Percentiles rank a stretch among this genome's conserved stretches.
Conservation (phyloP, 202 grass and related monocot species). For the Eragrostis tef region DNA sequence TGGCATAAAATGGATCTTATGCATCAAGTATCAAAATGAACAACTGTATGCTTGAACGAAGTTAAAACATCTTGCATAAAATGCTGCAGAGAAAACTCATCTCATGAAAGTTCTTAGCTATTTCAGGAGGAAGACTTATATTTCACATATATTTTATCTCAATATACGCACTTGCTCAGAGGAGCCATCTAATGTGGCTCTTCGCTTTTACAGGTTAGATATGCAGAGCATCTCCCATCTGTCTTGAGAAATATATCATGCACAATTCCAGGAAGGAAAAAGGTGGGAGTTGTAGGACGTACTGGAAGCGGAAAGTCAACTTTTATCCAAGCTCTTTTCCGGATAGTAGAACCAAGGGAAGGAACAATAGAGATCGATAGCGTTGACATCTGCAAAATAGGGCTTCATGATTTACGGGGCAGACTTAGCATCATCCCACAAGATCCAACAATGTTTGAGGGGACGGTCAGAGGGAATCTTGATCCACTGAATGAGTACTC, state of each 20-base stretch:
- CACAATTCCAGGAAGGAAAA: constrained; percentile 87
- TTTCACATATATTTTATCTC: not conserved
- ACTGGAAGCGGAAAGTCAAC: constrained; percentile 96
- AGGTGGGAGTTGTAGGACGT: constrained; percentile 91
- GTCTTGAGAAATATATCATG: constrained; percentile 90
- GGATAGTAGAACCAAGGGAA: constrained; percentile 81
- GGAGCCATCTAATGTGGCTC: constrained; percentile 31
- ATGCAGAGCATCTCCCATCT: constrained; percentile 95
- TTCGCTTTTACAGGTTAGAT: constrained; percentile 79
- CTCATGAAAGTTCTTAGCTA: not conserved
- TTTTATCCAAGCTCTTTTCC: constrained; percentile 90
- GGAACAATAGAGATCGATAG: constrained; percentile 84
- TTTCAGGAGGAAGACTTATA: not conserved
- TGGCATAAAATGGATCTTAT: constrained; percentile 10
- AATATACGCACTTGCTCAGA: constrained; percentile 4
- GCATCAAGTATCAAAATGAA: constrained; percentile 26
- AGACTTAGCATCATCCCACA: constrained; percentile 96
- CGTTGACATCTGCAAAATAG: constrained; percentile 89
- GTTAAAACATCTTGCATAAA: constrained; percentile 23
- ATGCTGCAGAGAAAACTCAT: not conserved
- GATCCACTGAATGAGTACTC: constrained; percentile 85
- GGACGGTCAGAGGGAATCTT: constrained; percentile 90
- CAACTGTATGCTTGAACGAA: constrained; percentile 8
- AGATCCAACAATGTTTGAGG: constrained; percentile 92
- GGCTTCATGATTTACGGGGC: constrained; percentile 86